Conservation (phyloP, 768 basidiomycete species). For the Agrocybe praecox region DNA sequence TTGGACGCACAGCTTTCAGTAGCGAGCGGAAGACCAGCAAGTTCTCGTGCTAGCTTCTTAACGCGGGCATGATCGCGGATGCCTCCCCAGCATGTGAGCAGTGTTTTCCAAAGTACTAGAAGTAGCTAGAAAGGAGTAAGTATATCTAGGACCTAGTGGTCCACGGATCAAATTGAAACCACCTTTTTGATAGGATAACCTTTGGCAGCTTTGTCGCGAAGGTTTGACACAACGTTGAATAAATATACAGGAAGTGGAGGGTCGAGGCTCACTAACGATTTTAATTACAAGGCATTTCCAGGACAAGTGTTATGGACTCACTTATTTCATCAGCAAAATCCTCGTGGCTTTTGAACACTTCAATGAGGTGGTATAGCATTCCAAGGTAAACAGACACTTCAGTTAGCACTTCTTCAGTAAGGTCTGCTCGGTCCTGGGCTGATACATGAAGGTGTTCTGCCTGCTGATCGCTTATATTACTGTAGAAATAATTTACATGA, state of each 20-base stretch:
- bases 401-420: conserved; percentile 88
- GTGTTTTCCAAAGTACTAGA: conserved; percentile 91
- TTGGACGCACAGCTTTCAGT: conserved; percentile 38
- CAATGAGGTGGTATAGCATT: conserved; percentile 94
- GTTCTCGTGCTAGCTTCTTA: conserved; percentile 83
- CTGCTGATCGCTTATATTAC: conserved; percentile 76
- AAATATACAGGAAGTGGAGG: conserved; percentile 93
- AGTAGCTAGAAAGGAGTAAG: conserved; percentile 61
- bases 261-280: conserved; percentile 81
- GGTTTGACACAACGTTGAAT: conserved; percentile 85
- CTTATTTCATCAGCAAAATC: conserved; percentile 97
- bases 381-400: conserved; percentile 94
- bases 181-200: conserved; percentile 99
- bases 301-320: conserved; percentile 43
- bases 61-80: conserved; percentile 83
- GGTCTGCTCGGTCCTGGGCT: conserved; percentile 69
- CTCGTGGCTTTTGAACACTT: conserved; percentile 91
- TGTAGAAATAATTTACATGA: conserved; percentile 29
- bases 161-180: conserved; percentile 12
- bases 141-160: neutral
- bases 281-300: neutral
- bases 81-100: conserved; percentile 92
- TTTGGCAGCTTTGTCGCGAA: conserved; percentile 92
- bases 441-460: conserved; percentile 73
- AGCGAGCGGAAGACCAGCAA: conserved; percentile 73